Evolutionary conservation across 257 asterid genomes (phyloP).

Genomic region (Sherardia arvensis): DNA sequence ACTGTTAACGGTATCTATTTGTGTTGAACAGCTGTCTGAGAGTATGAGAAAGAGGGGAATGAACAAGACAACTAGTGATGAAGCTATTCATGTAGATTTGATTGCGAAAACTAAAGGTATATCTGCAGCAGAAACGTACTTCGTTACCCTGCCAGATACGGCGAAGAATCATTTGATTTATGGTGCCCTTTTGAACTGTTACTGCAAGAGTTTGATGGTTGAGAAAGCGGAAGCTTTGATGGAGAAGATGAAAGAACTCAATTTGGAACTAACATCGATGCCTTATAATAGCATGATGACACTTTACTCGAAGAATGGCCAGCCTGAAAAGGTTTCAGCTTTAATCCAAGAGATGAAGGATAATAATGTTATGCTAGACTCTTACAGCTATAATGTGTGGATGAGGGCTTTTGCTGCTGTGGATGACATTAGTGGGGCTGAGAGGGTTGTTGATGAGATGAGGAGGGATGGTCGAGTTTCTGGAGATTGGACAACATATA

Average conservation of each 20-base stretch:
- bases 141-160: conserved; percentile 59
- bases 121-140: conserved; percentile 69
- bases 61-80: conserved; percentile 83
- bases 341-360: conserved; percentile 86
- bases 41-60: conserved; percentile 70
- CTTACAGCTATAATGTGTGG: conserved; percentile 80
- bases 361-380: conserved; percentile 51
- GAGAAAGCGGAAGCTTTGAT: conserved; percentile 60
- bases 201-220: conserved; percentile 70
- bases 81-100: conserved; percentile 85
- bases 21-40: conserved; percentile 61
- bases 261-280: conserved; percentile 59
- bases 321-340: conserved; percentile 48
- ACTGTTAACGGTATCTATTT: conserved; percentile 4
- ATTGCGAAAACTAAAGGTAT: conserved; percentile 62
- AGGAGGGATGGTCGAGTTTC: conserved; percentile 83
- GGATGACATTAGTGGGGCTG: conserved; percentile 65
- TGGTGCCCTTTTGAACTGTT: conserved; percentile 83
- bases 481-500: conserved; percentile 89
- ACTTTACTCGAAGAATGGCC: conserved; percentile 49
- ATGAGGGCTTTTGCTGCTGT: conserved; percentile 89
- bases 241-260: conserved; percentile 85
- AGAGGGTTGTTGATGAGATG: conserved; percentile 89
- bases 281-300: conserved; percentile 88
- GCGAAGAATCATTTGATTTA: conserved; percentile 67